A percentile compares a stretch with the other conserved stretches of the same genome.
Conservation (phyloP, 2,329 filamentous ascomycete genomes). For the Colletotrichum sp. region DNA sequence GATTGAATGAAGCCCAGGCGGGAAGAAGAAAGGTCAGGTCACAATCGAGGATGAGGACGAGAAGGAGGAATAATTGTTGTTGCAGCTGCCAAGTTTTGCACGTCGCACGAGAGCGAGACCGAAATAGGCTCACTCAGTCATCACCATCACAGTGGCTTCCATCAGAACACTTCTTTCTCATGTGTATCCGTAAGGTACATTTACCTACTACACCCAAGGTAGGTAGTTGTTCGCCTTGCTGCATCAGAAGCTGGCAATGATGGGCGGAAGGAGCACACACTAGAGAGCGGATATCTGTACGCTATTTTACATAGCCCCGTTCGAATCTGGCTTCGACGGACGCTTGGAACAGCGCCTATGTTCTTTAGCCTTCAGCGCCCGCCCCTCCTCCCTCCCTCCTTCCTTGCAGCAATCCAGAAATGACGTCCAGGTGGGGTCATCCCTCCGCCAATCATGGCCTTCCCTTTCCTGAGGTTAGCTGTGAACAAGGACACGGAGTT, state of each 20-base stretch:
- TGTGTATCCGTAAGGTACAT: not conserved
- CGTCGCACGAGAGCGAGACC: slow-evolving; percentile 4
- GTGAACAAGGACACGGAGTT: not conserved
- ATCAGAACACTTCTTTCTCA: not conserved
- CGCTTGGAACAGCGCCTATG: not conserved
- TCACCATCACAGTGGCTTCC: not conserved
- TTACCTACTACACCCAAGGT: not conserved
- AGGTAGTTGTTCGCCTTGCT: not conserved
- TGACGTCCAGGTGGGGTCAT: slow-evolving; percentile 9
- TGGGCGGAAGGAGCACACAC: not conserved
- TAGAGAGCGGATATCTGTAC: not conserved
- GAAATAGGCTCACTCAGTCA: not conserved
- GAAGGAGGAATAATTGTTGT: not conserved
- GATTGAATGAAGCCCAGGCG: not conserved
- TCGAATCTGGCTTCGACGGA: not conserved
- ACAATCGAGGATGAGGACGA: not conserved
- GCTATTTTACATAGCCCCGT: not conserved
- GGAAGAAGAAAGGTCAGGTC: not conserved
- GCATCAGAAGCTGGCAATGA: not conserved
- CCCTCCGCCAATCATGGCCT: not conserved
- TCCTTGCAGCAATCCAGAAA: slow-evolving; percentile 15
- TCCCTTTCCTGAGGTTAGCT: not conserved
- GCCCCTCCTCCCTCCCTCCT: not conserved
- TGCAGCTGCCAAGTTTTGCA: slow-evolving; percentile 10
- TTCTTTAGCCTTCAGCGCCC: not conserved